phyloP scores from a whole-genome alignment of 176 grass and related monocot species.

The Carex scoparia region DNA sequence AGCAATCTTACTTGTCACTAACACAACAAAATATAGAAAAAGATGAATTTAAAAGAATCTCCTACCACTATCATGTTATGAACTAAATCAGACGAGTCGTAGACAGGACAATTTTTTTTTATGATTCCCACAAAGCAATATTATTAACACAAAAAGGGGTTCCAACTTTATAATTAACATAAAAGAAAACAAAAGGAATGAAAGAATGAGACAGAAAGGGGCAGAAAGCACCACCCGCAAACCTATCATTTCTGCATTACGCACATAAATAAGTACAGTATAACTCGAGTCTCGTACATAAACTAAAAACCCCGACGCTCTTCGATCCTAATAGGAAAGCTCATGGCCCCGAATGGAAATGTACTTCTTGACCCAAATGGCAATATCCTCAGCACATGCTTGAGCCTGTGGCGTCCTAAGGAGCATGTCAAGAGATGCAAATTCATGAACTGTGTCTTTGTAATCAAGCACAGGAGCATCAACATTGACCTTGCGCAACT shows the following conservation, averaged over 20 bases:
- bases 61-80: background rate
- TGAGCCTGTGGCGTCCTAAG: slow-evolving; percentile 82
- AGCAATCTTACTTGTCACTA: background rate
- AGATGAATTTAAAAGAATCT: background rate
- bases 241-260: slow-evolving; percentile 24
- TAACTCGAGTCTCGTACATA: slow-evolving; percentile 30
- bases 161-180: background rate
- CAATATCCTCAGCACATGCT: slow-evolving; percentile 79
- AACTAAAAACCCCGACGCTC: slow-evolving; percentile 31
- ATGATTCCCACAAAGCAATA: slow-evolving; percentile 11
- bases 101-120: background rate
- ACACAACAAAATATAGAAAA: background rate
- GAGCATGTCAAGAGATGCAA: slow-evolving; percentile 84
- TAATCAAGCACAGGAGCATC: slow-evolving; percentile 82
- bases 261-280: slow-evolving; percentile 22
- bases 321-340: slow-evolving; percentile 75
- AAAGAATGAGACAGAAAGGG: slow-evolving; percentile 65
- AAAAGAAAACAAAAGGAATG: slow-evolving; percentile 53
- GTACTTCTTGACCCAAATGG: slow-evolving; percentile 96
- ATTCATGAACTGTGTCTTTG: slow-evolving; percentile 80
- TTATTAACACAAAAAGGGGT: slow-evolving; percentile 8
- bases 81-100: background rate
- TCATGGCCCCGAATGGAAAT: slow-evolving; percentile 86
- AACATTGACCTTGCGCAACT: slow-evolving; percentile 84
- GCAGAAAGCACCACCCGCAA: slow-evolving; percentile 31